These are phyloP conservation scores for Chytriomyces confervae DNA, from an alignment of 192 early-diverging fungal genomes.

Conservation along the genomic window DNA sequence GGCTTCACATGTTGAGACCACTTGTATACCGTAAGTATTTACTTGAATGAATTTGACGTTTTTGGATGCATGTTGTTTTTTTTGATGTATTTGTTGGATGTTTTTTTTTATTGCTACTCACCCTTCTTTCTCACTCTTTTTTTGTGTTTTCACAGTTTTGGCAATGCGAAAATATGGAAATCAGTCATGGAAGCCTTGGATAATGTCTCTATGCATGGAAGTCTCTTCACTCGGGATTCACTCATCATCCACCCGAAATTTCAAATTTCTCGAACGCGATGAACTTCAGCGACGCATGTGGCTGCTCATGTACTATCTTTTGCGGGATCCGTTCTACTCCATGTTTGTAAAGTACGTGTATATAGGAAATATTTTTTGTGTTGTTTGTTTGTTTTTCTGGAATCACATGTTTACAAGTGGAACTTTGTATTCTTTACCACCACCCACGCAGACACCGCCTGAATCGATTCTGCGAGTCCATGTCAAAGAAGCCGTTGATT, in stretches of 20 bases:
- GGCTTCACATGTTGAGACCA: slow-evolving; percentile 82
- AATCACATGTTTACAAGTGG: neutral
- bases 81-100: too few relatives aligned
- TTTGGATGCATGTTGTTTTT: too few relatives aligned
- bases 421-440: too few relatives aligned
- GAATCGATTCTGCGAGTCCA: slow-evolving; percentile 17
- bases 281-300: slow-evolving; percentile 76
- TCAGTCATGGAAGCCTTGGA: slow-evolving; percentile 83
- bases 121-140: slow-evolving; percentile 1
- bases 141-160: slow-evolving; percentile 56
- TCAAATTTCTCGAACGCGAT: slow-evolving; percentile 72
- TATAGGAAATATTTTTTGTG: neutral
- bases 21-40: slow-evolving; percentile 74
- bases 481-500: slow-evolving; percentile 30
- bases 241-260: slow-evolving; percentile 4
- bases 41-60: neutral
- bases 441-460: neutral
- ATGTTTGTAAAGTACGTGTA: slow-evolving; percentile 71
- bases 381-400: neutral
- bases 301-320: slow-evolving; percentile 79
- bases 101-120: neutral
- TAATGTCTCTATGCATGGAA: slow-evolving; percentile 80
- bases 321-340: slow-evolving; percentile 85
- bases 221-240: slow-evolving; percentile 23
- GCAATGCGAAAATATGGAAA: slow-evolving; percentile 75